Evolutionary conservation across 108 stramenopile species (phyloP), one percentile per base, ranked within the genome.

Genomic region (Stephanodiscus minutulus): DNA sequence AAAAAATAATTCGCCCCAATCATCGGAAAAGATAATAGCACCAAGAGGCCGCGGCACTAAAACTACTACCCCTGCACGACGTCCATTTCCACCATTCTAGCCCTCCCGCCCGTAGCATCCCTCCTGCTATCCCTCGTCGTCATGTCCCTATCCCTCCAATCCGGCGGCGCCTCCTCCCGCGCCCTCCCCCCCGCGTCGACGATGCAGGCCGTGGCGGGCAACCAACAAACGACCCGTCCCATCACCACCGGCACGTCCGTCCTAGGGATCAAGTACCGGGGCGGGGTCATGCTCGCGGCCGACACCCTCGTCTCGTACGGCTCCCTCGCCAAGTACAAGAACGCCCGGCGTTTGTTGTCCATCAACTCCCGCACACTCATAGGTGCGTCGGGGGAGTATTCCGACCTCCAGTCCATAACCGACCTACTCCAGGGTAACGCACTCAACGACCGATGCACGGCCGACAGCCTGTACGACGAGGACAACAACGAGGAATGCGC

Each of bases 191-290:
- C 76, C 44, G 22, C 77, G 13, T 31, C 67, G 25, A 18, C 67
- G 0, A 37, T 29, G 11, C 37, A 13, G 0, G 55, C 28, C 29
- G 15, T 20, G 10, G 7, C 66, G 11, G 37, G 58, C 46, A 80
- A 64, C 37, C 61, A 86, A 24, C 84, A 66, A 65, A 98, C 97
- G 52, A 85, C 86, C 22, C 93, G 67, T 54, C 99, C 99, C 54
- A 98, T 99, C 43, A 96, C 96, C 63, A 98, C 98, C 8, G 99
- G 99, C 15, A 94, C 98, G 8, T 95, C 97, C 61, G 97, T 99
- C 49, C 77, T 99, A 36, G 99, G 93, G 53, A 66, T 99, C 61
- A 87, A 89, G 67, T 96, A 94, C 86, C 78, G 83, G 66, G 96
- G 82, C 56, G 99, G 99, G 48, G 99, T 99, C 63, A 85, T 99